Evolutionary conservation across 2,329 filamentous ascomycete genomes (phyloP).

Genomic region (Rachicladosporium sp.): DNA sequence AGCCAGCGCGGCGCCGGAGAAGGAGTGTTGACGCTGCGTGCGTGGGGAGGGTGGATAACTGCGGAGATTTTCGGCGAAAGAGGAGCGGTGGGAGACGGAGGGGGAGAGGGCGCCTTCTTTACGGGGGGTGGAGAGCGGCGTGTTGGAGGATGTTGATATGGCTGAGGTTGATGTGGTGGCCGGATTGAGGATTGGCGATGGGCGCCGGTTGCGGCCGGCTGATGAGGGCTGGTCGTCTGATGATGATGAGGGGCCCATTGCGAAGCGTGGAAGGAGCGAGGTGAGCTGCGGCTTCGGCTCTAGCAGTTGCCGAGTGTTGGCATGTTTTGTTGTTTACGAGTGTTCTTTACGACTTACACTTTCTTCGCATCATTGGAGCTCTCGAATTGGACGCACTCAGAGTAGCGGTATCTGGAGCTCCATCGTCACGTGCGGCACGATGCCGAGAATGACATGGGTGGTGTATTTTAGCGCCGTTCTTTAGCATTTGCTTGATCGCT

Average conservation of each 20-base stretch:
- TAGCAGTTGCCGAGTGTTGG: too few species aligned
- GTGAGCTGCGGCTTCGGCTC: background rate
- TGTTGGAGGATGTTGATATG: slow-evolving; percentile 5
- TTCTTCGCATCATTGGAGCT: too few species aligned
- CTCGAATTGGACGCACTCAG: too few species aligned
- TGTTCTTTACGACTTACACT: too few species aligned
- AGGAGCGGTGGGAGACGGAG: slow-evolving; percentile 42
- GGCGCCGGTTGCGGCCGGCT: background rate
- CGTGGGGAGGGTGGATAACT: slow-evolving; percentile 68
- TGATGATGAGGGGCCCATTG: slow-evolving; percentile 1
- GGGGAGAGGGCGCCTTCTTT: slow-evolving; percentile 15
- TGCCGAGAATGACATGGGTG: too few species aligned
- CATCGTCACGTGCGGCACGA: too few species aligned
- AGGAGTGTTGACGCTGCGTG: slow-evolving; percentile 63
- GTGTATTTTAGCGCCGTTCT: too few species aligned
- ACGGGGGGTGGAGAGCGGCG: slow-evolving; percentile 13
- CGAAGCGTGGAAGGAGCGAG: slow-evolving; percentile 1
- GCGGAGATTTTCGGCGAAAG: slow-evolving; percentile 73
- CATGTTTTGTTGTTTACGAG: too few species aligned
- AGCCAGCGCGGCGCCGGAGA: slow-evolving; percentile 73
- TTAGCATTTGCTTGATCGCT: too few species aligned
- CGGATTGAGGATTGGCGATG: slow-evolving; percentile 2
- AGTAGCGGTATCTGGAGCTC: too few species aligned
- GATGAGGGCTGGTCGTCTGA: slow-evolving; percentile 1
- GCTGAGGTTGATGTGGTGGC: slow-evolving; percentile 7